phyloP scores from a whole-genome alignment of 495 filamentous ascomycete genomes.

The Hypoxylon cercidicola region DNA sequence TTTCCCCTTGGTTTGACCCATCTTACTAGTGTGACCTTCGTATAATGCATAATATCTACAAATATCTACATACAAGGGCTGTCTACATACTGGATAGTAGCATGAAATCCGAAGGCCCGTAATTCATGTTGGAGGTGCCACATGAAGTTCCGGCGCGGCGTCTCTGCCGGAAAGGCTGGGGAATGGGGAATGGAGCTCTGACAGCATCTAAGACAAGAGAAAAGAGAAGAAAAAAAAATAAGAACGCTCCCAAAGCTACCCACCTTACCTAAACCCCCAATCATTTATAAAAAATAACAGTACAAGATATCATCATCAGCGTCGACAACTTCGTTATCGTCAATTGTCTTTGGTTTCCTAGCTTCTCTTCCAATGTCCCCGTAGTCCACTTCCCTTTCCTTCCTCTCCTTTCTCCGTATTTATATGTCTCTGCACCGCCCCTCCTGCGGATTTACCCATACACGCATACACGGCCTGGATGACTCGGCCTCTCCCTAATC shows the following conservation, averaged over 20 bases:
- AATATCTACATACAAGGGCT: too few relatives aligned
- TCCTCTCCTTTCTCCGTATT: slow-evolving; percentile 39
- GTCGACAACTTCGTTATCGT: slow-evolving; percentile 20
- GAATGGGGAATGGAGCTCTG: background rate
- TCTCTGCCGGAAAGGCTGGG: slow-evolving; percentile 7
- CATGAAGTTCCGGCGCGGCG: background rate
- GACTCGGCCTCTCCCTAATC: slow-evolving; percentile 57
- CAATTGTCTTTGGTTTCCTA: slow-evolving; percentile 29
- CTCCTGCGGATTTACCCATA: slow-evolving; percentile 33
- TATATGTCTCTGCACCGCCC: slow-evolving; percentile 47
- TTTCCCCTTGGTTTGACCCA: background rate
- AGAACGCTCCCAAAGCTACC: slow-evolving; percentile 3
- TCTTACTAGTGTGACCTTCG: too few relatives aligned
- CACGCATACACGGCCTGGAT: slow-evolving; percentile 20
- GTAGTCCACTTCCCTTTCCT: slow-evolving; percentile 27
- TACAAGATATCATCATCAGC: slow-evolving; percentile 31
- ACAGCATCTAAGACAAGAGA: background rate
- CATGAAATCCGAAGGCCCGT: background rate
- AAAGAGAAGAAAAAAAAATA: background rate
- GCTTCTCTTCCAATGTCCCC: slow-evolving; percentile 37
- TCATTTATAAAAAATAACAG: slow-evolving; percentile 2
- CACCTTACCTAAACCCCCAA: slow-evolving; percentile 23
- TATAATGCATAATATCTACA: background rate
- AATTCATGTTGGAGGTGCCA: background rate
- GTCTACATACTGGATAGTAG: background rate